Base-by-base conservation (phyloP, 2,329 filamentous ascomycete genomes). In the Aciculosporium take region DNA sequence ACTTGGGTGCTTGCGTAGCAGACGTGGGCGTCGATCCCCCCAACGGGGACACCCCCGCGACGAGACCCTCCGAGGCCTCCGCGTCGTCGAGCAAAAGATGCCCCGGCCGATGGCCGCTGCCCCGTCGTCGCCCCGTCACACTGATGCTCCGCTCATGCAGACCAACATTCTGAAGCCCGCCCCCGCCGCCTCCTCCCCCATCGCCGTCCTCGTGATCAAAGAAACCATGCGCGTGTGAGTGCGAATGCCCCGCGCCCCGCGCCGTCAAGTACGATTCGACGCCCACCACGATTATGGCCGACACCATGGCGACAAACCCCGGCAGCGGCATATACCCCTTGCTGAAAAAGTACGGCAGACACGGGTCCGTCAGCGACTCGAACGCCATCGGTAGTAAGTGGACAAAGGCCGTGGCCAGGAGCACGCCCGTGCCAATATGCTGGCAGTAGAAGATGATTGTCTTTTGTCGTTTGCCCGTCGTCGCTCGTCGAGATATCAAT, bases 251-350 rank as follows among this genome's bases (percentile, higher is more conserved):
- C 2, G 76, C 77, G 33, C 76, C 76, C 42, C 75, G 63, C 2
- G 80, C 82, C 0, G 86, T 87, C 50, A 96, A 79, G 57, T 87
- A 86, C 64, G 91, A 94, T 60, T 96, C 89, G 40, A 95, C 72
- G 2, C 77, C 74, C 6, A 94, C 84, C 3, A 95, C 87, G 4
- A 83, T 65, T 45, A 94, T 69, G n/a, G 85, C 83, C 9, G 83
- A 79, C 8, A 79, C 60, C 83, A 94, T 89, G 42, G 84, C 82
- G 36, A 94, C 74, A 37, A 91, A 69, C 2, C 87, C 86, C 0
- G 85, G 78, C 57, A 93, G 79, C 5, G 84, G 84, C 36, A 71
- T 74, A 57, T 91, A 94, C n/a, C 74, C 73, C 47, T 81, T 55
- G 56, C 75, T 89, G 73, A 88, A 94, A 56, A 87, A 81, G 43